Evolutionary conservation across 1,139 yeast species (phyloP), one percentile per base, ranked within the genome.

Genomic region (Kluyveromyces marxianus): DNA sequence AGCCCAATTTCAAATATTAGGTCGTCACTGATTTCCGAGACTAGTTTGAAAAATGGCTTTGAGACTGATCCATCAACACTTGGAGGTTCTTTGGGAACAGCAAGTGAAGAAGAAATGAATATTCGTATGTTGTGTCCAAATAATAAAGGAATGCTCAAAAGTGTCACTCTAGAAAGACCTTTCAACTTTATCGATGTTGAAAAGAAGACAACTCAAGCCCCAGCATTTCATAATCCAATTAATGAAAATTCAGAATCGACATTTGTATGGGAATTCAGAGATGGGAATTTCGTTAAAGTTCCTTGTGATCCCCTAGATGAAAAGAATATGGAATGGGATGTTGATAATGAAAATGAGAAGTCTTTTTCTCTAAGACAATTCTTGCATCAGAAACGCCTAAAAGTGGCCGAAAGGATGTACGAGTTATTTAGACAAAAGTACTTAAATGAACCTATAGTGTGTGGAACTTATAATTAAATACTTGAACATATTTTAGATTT

Each of bases 201-300:
- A 14, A 14, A 14, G 21, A 14, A 14, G 21, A 14, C 21, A 14
- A 14, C 21, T 14, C 21, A 14, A 14, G 21, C 21, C 21, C 21
- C 21, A 14, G 21, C 21, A 14, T 14, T 14, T 14, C 21, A 14
- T 14, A 14, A 14, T 14, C 21, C 21, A 14, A 14, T 2, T 14
- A 14, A 14, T 14, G 21, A 14, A 14, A 14, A 14, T 14, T 14
- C 32, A 6, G 27, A n/a, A 37, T 4, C 33, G 5, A 4, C 35
- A 3, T 34, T 34, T 25, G 43, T 25, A 5, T 40, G 43, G 43
- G 43, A 40, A 29, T 40, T 26, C 25, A 28, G 30, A n/a, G 38
- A 40, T 10, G 37, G 32, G 4, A 28, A 27, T 4, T 40, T 40
- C 33, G 10, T 40, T 14, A 40, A 35, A 34, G 28, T 31, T 24